Conservation (phyloP, 208 protist species). For the Crithidia acanthocephali region DNA sequence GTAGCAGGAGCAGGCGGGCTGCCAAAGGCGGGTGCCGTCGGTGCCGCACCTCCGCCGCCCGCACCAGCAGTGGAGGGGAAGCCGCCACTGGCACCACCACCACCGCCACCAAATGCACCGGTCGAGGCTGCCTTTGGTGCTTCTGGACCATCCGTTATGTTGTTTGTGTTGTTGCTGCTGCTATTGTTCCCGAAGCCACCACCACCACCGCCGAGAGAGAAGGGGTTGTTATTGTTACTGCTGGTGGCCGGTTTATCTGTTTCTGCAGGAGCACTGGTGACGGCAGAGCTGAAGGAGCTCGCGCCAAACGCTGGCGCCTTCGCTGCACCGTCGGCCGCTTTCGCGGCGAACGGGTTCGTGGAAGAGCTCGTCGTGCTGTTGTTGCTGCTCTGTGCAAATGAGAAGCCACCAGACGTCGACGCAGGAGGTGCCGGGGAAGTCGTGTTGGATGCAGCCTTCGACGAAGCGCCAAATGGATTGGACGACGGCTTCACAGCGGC, state of each 20-base stretch:
- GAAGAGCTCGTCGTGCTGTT: neutral
- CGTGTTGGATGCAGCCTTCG: neutral
- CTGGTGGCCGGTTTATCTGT: neutral
- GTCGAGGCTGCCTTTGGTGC: neutral
- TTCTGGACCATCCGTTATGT: neutral
- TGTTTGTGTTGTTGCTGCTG: neutral
- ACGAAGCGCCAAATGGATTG: neutral
- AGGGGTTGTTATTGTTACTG: neutral
- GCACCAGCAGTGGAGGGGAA: neutral
- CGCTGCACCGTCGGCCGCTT: neutral
- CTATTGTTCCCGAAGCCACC: neutral
- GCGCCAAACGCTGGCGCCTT: conserved; percentile 8
- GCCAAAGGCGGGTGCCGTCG: conserved; percentile 2
- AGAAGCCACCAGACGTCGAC: neutral
- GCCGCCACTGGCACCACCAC: too few relatives aligned
- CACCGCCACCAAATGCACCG: neutral
- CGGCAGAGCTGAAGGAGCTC: neutral
- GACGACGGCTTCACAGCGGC: neutral
- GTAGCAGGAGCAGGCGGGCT: neutral
- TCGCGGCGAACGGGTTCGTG: neutral
- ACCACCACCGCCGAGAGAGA: neutral
- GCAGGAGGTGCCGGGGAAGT: too few relatives aligned
- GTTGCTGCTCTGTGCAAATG: neutral
- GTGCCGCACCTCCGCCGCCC: neutral
- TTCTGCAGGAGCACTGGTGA: neutral